Percentiles rank a stretch among this genome's conserved stretches.
Conservation (phyloP, 2,329 filamentous ascomycete genomes). For the Colletotrichum lentis region DNA sequence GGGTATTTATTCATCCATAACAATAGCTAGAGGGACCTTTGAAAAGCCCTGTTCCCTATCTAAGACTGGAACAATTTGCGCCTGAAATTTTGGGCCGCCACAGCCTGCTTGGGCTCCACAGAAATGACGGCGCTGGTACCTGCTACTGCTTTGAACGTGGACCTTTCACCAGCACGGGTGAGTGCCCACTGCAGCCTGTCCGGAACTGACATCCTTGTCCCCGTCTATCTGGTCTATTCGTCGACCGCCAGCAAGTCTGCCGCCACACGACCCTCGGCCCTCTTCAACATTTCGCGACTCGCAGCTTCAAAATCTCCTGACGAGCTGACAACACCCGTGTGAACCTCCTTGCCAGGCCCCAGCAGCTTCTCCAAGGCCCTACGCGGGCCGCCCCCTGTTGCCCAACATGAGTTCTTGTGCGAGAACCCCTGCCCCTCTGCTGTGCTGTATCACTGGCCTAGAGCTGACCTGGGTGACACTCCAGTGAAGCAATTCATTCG, state of each 20-base stretch:
- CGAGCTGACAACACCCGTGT: slow-evolving; percentile 8
- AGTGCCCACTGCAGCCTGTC: slow-evolving; percentile 23
- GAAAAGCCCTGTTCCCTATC: background rate
- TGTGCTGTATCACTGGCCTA: slow-evolving; percentile 4
- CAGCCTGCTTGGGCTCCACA: slow-evolving; percentile 11
- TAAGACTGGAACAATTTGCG: background rate
- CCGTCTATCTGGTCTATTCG: slow-evolving; percentile 36
- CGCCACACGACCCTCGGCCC: slow-evolving; percentile 5
- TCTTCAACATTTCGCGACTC: slow-evolving; percentile 14
- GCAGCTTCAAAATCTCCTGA: slow-evolving; percentile 28
- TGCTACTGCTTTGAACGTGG: slow-evolving; percentile 15
- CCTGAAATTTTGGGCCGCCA: slow-evolving; percentile 33
- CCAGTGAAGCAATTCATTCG: slow-evolving; percentile 99
- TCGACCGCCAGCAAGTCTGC: slow-evolving; percentile 12
- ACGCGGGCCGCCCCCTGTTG: slow-evolving; percentile 31
- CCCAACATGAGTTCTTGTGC: slow-evolving; percentile 54
- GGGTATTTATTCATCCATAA: too few species aligned
- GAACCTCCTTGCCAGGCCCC: slow-evolving; percentile 5
- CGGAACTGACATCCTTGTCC: slow-evolving; percentile 27
- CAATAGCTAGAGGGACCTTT: background rate
- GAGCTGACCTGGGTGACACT: slow-evolving; percentile 30
- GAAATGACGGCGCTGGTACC: slow-evolving; percentile 16
- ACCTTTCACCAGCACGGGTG: slow-evolving; percentile 13
- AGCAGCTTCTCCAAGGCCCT: slow-evolving; percentile 34
- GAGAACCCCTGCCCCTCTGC: slow-evolving; percentile 25